phyloP scores from a whole-genome alignment of 495 filamentous ascomycete species.

The Thermothielavioides terrestris region DNA sequence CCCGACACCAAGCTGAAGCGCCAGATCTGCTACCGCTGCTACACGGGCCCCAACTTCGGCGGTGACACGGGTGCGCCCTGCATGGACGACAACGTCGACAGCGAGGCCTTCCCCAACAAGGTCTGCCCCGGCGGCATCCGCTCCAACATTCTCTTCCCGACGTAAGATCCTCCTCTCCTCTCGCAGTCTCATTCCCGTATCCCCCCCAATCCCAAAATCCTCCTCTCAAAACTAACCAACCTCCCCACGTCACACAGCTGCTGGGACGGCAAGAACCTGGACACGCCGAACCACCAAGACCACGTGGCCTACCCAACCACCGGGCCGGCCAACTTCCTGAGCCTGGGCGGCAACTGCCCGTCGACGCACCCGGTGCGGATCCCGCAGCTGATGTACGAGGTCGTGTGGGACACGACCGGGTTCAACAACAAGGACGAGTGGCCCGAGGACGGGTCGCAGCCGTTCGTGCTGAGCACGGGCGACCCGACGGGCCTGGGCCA shows the following conservation, averaged over 20 bases:
- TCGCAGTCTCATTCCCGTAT: too few relatives aligned
- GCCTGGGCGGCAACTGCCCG: constrained; percentile 38
- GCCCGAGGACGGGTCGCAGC: constrained; percentile 40
- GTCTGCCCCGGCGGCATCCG: constrained; percentile 41
- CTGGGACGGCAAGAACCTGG: constrained; percentile 49
- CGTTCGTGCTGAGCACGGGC: constrained; percentile 40
- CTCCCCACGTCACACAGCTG: constrained; percentile 21
- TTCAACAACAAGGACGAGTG: constrained; percentile 39
- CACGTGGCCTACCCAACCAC: constrained; percentile 39
- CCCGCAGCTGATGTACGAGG: constrained; percentile 45
- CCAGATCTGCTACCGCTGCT: constrained; percentile 43
- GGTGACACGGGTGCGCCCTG: constrained; percentile 39
- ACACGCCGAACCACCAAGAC: constrained; percentile 45
- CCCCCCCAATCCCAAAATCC: neutral
- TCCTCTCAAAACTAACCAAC: neutral
- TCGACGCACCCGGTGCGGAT: constrained; percentile 40
- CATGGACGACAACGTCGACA: constrained; percentile 32
- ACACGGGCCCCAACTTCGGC: constrained; percentile 42
- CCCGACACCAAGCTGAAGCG: constrained; percentile 31
- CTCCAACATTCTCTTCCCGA: constrained; percentile 46
- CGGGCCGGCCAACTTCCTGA: constrained; percentile 40
- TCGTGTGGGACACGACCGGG: constrained; percentile 42
- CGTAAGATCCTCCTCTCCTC: constrained; percentile 21
- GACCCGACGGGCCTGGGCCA: constrained; percentile 38
- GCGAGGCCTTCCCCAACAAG: constrained; percentile 33